Percentiles rank a stretch among this genome's conserved stretches.
Evolutionary conservation across 495 filamentous ascomycete genomes (phyloP).

Genomic region (Sabuloglossum arenarium): DNA sequence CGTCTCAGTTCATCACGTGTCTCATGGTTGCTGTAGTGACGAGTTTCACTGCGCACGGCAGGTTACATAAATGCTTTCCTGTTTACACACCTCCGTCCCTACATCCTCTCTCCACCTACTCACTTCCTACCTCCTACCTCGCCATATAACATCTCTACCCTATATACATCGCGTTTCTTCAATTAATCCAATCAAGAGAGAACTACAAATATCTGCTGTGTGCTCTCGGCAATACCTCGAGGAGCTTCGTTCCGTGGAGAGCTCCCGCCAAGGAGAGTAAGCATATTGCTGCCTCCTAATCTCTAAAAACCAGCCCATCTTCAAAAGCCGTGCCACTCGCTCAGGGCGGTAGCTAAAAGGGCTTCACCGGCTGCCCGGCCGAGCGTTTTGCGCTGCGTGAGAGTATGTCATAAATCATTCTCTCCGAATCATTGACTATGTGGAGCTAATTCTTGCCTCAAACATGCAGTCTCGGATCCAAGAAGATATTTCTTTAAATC

Average conservation of each 20-base stretch:
- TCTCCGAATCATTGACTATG: not conserved
- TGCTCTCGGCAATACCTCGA: constrained; percentile 2
- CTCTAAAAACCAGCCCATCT: too few relatives aligned
- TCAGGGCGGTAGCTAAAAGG: not conserved
- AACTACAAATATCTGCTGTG: not conserved
- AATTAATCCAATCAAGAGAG: not conserved
- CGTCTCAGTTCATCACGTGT: too few relatives aligned
- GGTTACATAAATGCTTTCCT: too few relatives aligned
- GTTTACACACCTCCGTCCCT: not conserved
- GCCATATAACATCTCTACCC: too few relatives aligned
- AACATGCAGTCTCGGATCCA: constrained; percentile 32
- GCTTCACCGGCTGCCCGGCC: constrained; percentile 32
- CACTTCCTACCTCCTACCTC: not conserved
- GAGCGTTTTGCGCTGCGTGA: constrained; percentile 58
- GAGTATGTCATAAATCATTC: constrained; percentile 21
- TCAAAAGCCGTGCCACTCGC: not conserved
- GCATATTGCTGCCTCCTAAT: not conserved
- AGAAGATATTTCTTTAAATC: constrained; percentile 24
- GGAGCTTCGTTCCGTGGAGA: constrained; percentile 9
- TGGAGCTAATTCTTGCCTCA: not conserved
- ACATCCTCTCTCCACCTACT: not conserved
- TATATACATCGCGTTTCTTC: not conserved
- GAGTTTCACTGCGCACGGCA: too few relatives aligned
- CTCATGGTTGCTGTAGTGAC: not conserved
- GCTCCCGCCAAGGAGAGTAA: constrained; percentile 6